A percentile compares a stretch with the other conserved stretches of the same genome.
Evolutionary conservation across 768 basidiomycete genomes (phyloP).

Genomic region (Tylopilus sp.): DNA sequence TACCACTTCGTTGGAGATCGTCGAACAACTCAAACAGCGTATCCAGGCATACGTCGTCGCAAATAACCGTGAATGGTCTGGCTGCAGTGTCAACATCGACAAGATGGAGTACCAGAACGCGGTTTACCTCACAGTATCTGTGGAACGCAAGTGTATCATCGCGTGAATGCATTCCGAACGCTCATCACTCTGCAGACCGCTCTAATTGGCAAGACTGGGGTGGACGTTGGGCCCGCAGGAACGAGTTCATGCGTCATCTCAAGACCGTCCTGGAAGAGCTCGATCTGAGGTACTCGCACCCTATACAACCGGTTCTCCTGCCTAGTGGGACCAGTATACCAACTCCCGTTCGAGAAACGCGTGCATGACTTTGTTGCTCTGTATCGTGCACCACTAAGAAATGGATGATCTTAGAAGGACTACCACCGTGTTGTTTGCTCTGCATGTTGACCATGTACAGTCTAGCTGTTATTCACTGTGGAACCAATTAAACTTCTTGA

Average conservation of each 20-base stretch:
- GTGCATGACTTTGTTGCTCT: not conserved
- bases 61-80: slow-evolving; percentile 74
- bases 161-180: not conserved
- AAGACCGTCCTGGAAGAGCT: slow-evolving; percentile 72
- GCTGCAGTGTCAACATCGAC: slow-evolving; percentile 63
- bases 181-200: slow-evolving; percentile 45
- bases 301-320: slow-evolving; percentile 67
- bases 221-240: slow-evolving; percentile 72
- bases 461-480: too few species aligned
- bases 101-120: slow-evolving; percentile 79
- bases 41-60: slow-evolving; percentile 56
- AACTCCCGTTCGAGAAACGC: not conserved
- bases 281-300: slow-evolving; percentile 66
- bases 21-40: slow-evolving; percentile 62
- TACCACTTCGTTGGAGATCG: slow-evolving; percentile 63
- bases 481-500: too few species aligned
- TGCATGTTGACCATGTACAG: too few species aligned
- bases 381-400: too few species aligned
- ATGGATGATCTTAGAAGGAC: too few species aligned
- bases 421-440: too few species aligned
- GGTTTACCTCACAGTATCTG: slow-evolving; percentile 58
- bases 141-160: slow-evolving; percentile 57
- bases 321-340: slow-evolving; percentile 25
- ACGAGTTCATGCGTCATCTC: slow-evolving; percentile 70
- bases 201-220: slow-evolving; percentile 90